Percentiles rank a stretch among this genome's conserved stretches.
phyloP scores from a whole-genome alignment of 176 grass and related monocot genomes.

The Oryza nivara region DNA sequence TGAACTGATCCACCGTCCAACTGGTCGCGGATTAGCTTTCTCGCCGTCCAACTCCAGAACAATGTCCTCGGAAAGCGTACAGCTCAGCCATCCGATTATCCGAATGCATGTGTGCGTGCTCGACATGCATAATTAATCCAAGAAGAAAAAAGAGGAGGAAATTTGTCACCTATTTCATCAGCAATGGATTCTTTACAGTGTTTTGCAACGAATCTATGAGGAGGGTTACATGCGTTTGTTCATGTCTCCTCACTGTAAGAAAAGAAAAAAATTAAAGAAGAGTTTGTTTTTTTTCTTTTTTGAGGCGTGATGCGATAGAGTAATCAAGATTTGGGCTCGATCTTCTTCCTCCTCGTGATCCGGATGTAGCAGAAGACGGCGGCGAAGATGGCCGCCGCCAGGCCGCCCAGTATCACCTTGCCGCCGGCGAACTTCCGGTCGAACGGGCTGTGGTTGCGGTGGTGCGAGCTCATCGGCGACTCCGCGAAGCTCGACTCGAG shows the following conservation, averaged over 20 bases:
- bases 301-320: background rate
- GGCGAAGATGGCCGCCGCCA: constrained; percentile 58
- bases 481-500: constrained; percentile 52
- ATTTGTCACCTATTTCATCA: constrained; percentile 24
- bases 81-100: background rate
- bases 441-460: constrained; percentile 48
- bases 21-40: too few species aligned
- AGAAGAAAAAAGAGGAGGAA: constrained; percentile 8
- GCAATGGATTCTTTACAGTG: constrained; percentile 40
- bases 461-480: constrained; percentile 48
- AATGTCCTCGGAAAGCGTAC: background rate
- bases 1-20: background rate
- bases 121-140: constrained; percentile 5
- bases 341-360: constrained; percentile 70
- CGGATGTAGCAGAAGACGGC: constrained; percentile 83
- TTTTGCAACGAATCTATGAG: constrained; percentile 38
- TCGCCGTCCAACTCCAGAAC: constrained; percentile 33
- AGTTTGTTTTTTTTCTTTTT: background rate
- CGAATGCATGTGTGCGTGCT: background rate
- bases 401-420: constrained; percentile 69
- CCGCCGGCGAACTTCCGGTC: constrained; percentile 73
- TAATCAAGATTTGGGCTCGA: constrained; percentile 58
- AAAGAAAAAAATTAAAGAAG: background rate
- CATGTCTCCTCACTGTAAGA: constrained; percentile 21
- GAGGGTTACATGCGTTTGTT: constrained; percentile 5